Evolutionary conservation across 2,329 filamentous ascomycete species (phyloP), one percentile per base, ranked within the genome.

Genomic region (Grosmannia serpens): DNA sequence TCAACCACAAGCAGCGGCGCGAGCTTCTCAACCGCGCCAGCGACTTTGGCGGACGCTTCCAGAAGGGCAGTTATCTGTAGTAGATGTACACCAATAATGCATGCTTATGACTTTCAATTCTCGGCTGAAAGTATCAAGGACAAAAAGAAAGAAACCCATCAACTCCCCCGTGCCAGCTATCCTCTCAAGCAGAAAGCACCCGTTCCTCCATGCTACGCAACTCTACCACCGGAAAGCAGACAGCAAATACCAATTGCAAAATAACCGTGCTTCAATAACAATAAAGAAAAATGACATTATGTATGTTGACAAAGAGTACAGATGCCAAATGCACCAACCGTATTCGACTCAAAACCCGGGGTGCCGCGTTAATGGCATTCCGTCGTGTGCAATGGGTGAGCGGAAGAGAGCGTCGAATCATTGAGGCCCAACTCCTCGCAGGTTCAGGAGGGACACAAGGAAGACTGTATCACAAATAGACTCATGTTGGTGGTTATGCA

Each of bases 11-110:
- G 41, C 85, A 96, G 74, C 83, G 86, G 64, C 83, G 83, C 65
- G 88, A 96, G 65, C 75, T 97, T 75, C 70, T 96, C 60, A 87
- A 82, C 64, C 87, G 87, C 68, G 88, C 90, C 5, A 82, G 85
- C 20, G 87, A 91, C 66, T 96, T 96, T 72, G 85, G 87, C 4
- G 86, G 86, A 1, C 79, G 89, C 54, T 96, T 96, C 67, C 82
- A 85, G 22, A 87, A 88, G 64, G 91, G 91, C n/a, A 84, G 76
- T 22, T 86, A 77, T 64, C 67, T 86, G 59, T 85, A 65, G 35
- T 20, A 20, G 8, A 46, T 24, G 8, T 5, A 22, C n/a, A 8
- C 2, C n/a, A 49, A 49, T 13, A 49, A 3, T 26, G 15, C 38
- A 10, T 4, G 38, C 38, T n/a, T n/a, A n/a, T n/a, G 15, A 26